Percentiles rank a stretch among this genome's conserved stretches.
phyloP scores from a whole-genome alignment of 1,139 yeast species.

The Kazachstania sp. region DNA sequence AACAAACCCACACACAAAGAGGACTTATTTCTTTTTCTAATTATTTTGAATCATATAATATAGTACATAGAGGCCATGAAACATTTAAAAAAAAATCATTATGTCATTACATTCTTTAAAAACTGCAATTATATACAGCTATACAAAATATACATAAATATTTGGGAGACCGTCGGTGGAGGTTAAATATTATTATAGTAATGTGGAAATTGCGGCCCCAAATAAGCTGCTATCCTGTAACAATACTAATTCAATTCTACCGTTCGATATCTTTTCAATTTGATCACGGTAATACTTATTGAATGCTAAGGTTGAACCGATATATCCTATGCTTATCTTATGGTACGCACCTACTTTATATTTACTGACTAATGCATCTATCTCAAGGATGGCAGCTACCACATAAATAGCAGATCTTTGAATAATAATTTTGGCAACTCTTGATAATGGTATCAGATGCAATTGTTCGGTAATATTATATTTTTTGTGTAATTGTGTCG shows the following conservation, averaged over 20 bases:
- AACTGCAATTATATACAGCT: not conserved
- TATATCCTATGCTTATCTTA: constrained; percentile 22
- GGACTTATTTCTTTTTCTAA: too few relatives aligned
- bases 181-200: constrained; percentile 4
- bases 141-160: not conserved
- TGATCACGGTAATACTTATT: constrained; percentile 20
- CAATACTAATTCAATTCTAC: constrained; percentile 15
- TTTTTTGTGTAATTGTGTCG: not conserved
- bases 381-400: constrained; percentile 19
- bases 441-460: constrained; percentile 5
- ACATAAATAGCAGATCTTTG: constrained; percentile 26
- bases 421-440: constrained; percentile 15
- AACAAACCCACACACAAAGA: too few relatives aligned
- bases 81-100: not conserved
- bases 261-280: constrained; percentile 15
- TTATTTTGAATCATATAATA: not conserved
- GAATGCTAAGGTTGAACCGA: constrained; percentile 30
- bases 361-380: constrained; percentile 10
- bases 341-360: not conserved
- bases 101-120: not conserved
- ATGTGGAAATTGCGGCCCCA: constrained; percentile 29
- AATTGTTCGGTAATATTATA: constrained; percentile 6
- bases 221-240: constrained; percentile 26
- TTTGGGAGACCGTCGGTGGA: too few relatives aligned
- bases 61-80: not conserved